Conservation (phyloP, 2,329 filamentous ascomycete species). For the Trichophaea hybrida region DNA sequence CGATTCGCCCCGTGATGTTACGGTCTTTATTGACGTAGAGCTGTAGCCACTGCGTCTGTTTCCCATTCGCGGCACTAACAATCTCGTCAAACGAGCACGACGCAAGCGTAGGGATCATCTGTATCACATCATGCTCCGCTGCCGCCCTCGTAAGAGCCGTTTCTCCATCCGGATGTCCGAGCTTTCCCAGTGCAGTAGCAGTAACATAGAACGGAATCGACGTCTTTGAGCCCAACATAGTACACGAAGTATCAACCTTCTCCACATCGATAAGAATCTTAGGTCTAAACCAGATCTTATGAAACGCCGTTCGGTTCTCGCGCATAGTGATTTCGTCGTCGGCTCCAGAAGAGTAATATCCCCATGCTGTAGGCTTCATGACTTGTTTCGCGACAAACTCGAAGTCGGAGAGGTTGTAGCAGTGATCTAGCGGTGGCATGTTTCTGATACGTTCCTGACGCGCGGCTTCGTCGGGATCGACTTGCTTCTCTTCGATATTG, state of each 20-base stretch:
- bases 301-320: constrained; percentile 90
- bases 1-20: constrained; percentile 74
- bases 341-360: constrained; percentile 60
- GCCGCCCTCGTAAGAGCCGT: constrained; percentile 77
- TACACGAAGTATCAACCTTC: constrained; percentile 71
- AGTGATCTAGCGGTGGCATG: constrained; percentile 72
- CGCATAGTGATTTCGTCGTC: constrained; percentile 52
- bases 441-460: constrained; percentile 57
- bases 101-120: constrained; percentile 96
- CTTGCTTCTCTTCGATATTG: constrained; percentile 48
- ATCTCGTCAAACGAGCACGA: constrained; percentile 98
- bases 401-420: constrained; percentile 91
- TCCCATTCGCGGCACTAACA: constrained; percentile 61
- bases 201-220: constrained; percentile 91
- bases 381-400: constrained; percentile 77
- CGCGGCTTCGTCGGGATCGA: constrained; percentile 56
- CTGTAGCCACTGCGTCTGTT: constrained; percentile 91
- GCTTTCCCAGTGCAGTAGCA: constrained; percentile 86
- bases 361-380: constrained; percentile 96
- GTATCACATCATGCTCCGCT: constrained; percentile 72
- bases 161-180: constrained; percentile 87
- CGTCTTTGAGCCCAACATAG: constrained; percentile 78
- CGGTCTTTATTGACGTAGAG: constrained; percentile 96
- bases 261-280: constrained; percentile 80
- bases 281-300: constrained; percentile 95